A percentile compares a stretch with the other conserved stretches of the same genome.
phyloP scores from a whole-genome alignment of 2,329 filamentous ascomycete species.

The Coniochaeta sp. region DNA sequence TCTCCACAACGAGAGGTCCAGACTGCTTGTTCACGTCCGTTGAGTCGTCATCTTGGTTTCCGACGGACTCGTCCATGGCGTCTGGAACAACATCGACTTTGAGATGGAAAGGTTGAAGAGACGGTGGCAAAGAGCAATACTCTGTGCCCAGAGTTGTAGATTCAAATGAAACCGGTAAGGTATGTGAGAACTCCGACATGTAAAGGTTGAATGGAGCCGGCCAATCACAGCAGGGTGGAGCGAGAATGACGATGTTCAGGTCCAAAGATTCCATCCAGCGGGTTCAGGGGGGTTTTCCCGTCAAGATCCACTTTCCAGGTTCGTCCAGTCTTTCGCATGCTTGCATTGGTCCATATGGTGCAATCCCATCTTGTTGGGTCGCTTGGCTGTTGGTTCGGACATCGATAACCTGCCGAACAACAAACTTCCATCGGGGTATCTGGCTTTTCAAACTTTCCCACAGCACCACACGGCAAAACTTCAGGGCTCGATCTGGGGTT shows the following conservation, averaged over 20 bases:
- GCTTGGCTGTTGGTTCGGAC: too few species aligned
- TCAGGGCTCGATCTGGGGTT: not conserved
- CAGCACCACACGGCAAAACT: not conserved
- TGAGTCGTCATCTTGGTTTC: slow-evolving; percentile 11
- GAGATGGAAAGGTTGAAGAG: not conserved
- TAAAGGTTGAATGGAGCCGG: not conserved
- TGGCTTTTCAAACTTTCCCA: too few species aligned
- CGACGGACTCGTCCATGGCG: slow-evolving; percentile 16
- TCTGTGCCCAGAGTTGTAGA: too few species aligned
- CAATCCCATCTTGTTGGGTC: not conserved
- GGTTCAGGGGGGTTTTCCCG: too few species aligned
- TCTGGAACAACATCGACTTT: slow-evolving; percentile 4
- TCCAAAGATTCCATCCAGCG: too few species aligned
- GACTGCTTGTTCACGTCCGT: slow-evolving; percentile 3
- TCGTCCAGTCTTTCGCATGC: too few species aligned
- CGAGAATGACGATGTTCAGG: not conserved
- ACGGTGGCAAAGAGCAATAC: not conserved
- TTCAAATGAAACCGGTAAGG: not conserved
- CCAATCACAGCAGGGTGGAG: not conserved
- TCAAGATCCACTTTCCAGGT: too few species aligned
- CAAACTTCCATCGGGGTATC: not conserved
- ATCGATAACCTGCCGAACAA: not conserved
- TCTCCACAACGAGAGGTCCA: slow-evolving; percentile 27
- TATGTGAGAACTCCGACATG: not conserved
- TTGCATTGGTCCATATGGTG: not conserved